These are phyloP conservation scores for Tulasnella sp. DNA, from an alignment of 768 basidiomycete genomes.

Conservation along the genomic window DNA sequence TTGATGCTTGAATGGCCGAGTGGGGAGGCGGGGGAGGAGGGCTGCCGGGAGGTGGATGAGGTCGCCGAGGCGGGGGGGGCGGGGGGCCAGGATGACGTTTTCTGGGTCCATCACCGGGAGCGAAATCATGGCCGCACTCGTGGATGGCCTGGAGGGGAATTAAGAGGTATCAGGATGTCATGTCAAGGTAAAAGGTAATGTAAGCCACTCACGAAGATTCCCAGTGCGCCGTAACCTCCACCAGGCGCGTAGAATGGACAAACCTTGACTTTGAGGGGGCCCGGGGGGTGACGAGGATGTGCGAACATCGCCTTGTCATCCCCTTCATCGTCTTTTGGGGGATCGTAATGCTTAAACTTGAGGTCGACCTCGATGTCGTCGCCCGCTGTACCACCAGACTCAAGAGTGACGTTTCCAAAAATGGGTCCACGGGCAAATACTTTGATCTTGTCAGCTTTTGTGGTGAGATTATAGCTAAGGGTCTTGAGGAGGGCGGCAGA, in stretches of 20 bases:
- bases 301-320: background rate
- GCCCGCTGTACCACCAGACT: slow-evolving; percentile 24
- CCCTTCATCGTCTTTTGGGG: background rate
- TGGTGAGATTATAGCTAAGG: slow-evolving; percentile 20
- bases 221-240: background rate
- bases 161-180: background rate
- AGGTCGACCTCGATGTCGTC: slow-evolving; percentile 27
- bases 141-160: background rate
- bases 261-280: slow-evolving; percentile 22
- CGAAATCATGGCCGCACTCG: background rate
- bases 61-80: background rate
- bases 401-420: slow-evolving; percentile 15
- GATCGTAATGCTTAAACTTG: background rate
- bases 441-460: slow-evolving; percentile 24
- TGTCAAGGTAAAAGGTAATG: background rate
- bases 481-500: background rate
- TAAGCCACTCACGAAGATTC: slow-evolving; percentile 21
- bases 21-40: background rate
- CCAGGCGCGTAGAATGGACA: slow-evolving; percentile 10
- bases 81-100: background rate
- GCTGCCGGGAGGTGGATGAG: background rate
- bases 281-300: background rate
- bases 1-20: background rate
- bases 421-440: slow-evolving; percentile 24
- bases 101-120: background rate